Conservation (phyloP, 345 rosid genomes). For the Hypericum androsaemum region DNA sequence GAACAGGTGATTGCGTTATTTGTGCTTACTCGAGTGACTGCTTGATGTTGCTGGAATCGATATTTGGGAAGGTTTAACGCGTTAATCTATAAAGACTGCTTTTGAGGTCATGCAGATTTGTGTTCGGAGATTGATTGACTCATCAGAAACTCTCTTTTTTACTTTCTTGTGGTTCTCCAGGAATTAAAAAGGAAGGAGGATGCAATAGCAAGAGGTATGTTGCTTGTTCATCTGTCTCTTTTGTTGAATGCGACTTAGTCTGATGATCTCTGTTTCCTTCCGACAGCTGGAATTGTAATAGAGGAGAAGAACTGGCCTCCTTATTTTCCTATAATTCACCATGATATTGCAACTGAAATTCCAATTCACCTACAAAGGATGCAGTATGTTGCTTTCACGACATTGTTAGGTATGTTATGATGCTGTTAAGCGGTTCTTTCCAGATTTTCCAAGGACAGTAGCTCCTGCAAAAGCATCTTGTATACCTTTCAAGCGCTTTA, state of each 20-base stretch:
- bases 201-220: constrained; percentile 52
- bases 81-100: no score
- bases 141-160: constrained; percentile 1
- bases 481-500: no score
- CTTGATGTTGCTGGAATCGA: no score
- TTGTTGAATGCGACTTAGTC: constrained; percentile 5
- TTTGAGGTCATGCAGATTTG: no score
- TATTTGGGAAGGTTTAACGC: no score
- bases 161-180: constrained; percentile 30
- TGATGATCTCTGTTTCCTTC: constrained; percentile 16
- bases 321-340: constrained; percentile 84
- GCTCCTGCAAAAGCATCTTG: no score
- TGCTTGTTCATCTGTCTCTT: neutral
- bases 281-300: constrained; percentile 82
- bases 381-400: constrained; percentile 85
- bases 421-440: constrained; percentile 1
- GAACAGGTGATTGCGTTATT: constrained; percentile 55
- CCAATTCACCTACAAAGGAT: constrained; percentile 81
- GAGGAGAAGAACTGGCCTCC: constrained; percentile 98
- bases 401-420: constrained; percentile 58
- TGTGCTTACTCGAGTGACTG: no score
- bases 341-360: constrained; percentile 86
- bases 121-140: constrained; percentile 4
- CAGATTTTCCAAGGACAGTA: no score
- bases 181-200: constrained; percentile 87